phyloP scores from a whole-genome alignment of 306 rosid species.

The Medicago ruthenica region DNA sequence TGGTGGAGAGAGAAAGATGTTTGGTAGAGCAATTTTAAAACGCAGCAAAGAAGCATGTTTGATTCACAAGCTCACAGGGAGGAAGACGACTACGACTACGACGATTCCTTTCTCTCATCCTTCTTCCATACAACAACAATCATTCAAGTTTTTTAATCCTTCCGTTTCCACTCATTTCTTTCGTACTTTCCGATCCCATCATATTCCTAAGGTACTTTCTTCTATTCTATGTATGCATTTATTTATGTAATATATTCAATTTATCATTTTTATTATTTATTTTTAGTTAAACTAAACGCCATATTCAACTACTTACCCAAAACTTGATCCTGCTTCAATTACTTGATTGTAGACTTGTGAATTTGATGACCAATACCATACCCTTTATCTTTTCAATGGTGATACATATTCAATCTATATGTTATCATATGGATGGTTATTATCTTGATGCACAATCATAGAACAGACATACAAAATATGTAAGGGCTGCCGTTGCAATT shows the following conservation, averaged over 20 bases:
- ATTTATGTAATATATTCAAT: neutral
- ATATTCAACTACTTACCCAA: too few species aligned
- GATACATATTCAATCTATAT: too few species aligned
- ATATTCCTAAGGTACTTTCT: slow-evolving; percentile 35
- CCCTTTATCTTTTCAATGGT: too few species aligned
- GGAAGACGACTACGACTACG: neutral
- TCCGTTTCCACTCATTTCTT: slow-evolving; percentile 36
- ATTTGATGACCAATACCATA: neutral
- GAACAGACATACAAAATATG: too few species aligned
- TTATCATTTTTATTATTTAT: neutral
- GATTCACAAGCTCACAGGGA: slow-evolving; percentile 23
- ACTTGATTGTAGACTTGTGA: neutral
- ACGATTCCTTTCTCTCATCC: slow-evolving; percentile 12
- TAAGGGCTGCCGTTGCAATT: too few species aligned
- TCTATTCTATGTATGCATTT: neutral
- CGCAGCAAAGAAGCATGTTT: slow-evolving; percentile 18
- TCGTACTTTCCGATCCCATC: slow-evolving; percentile 40
- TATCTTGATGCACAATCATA: too few species aligned
- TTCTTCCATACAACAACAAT: neutral
- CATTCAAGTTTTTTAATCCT: slow-evolving; percentile 31
- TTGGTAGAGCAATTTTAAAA: slow-evolving; percentile 30
- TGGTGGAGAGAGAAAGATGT: slow-evolving; percentile 33
- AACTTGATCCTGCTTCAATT: neutral
- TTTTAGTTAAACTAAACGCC: neutral
- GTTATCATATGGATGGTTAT: neutral